Conservation (phyloP, 2,329 filamentous ascomycete genomes). For the Endocalyx cinctus region DNA sequence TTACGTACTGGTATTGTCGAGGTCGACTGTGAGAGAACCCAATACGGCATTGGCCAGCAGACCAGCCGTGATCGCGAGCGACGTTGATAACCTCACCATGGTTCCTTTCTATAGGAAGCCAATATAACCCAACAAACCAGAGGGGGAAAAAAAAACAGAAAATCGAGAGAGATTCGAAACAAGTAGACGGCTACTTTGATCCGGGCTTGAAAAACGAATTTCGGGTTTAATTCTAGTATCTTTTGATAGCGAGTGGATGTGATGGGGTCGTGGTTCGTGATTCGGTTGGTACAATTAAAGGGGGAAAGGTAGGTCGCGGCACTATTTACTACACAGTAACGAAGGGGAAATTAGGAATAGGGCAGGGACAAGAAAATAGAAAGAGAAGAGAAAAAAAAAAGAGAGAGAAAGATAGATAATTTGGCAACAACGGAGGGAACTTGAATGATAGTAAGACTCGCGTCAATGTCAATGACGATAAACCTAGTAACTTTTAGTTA, state of each 20-base stretch:
- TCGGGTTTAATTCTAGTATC: too few species aligned
- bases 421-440: constrained; percentile 11
- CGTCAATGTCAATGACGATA: constrained; percentile 11
- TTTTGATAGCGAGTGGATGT: too few species aligned
- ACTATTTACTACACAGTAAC: too few species aligned
- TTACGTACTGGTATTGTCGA: constrained; percentile 9
- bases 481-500: neutral
- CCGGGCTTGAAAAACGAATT: too few species aligned
- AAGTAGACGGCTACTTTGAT: too few species aligned
- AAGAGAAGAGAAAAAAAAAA: constrained; percentile 1
- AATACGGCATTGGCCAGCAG: constrained; percentile 7
- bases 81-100: constrained; percentile 19
- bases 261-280: too few species aligned
- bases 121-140: constrained; percentile 1
- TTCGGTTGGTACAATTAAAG: too few species aligned
- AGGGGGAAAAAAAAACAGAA: constrained; percentile 7
- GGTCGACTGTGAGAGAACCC: constrained; percentile 12
- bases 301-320: too few species aligned
- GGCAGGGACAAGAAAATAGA: neutral
- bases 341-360: constrained; percentile 2
- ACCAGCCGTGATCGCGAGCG: constrained; percentile 7
- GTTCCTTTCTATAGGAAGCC: neutral
- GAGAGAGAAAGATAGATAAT: constrained; percentile 4
- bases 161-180: too few species aligned
- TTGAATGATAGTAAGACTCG: constrained; percentile 18